A percentile compares a stretch with the other conserved stretches of the same genome.
Evolutionary conservation across 768 basidiomycete species (phyloP).

Genomic region (Chalciporus chontae): DNA sequence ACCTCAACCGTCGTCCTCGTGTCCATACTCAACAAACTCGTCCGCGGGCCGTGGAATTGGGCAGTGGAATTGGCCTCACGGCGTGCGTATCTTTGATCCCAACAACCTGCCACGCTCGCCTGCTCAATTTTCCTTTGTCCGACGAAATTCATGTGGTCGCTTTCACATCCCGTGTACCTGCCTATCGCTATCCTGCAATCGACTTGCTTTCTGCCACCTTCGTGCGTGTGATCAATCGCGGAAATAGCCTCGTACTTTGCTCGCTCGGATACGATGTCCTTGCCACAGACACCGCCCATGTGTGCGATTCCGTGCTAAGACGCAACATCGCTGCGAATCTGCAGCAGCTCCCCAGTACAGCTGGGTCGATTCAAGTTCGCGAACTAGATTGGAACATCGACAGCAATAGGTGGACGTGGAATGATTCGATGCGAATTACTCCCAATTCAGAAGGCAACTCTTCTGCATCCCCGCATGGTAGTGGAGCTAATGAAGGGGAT

Average conservation of each 20-base stretch:
- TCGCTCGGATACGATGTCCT: slow-evolving; percentile 74
- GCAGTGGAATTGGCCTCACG: slow-evolving; percentile 78
- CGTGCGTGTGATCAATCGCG: slow-evolving; percentile 6
- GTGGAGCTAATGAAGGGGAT: slow-evolving; percentile 14
- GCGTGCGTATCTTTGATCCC: slow-evolving; percentile 46
- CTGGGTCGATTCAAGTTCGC: slow-evolving; percentile 53
- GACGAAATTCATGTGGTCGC: background rate
- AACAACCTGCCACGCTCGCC: background rate
- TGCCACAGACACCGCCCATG: slow-evolving; percentile 68
- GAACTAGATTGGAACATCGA: slow-evolving; percentile 69
- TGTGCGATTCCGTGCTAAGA: slow-evolving; percentile 59
- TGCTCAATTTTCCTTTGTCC: slow-evolving; percentile 1
- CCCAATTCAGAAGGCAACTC: slow-evolving; percentile 28
- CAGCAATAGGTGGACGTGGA: slow-evolving; percentile 56
- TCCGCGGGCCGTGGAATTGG: slow-evolving; percentile 65
- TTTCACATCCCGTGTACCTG: background rate
- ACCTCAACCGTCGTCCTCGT: slow-evolving; percentile 25
- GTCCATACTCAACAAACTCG: slow-evolving; percentile 11
- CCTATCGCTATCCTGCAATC: background rate
- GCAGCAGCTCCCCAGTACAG: slow-evolving; percentile 24
- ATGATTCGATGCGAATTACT: slow-evolving; percentile 30
- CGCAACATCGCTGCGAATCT: slow-evolving; percentile 57
- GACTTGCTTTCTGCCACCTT: background rate
- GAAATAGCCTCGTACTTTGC: slow-evolving; percentile 54
- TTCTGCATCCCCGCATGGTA: slow-evolving; percentile 1